phyloP scores from a whole-genome alignment of 345 rosid genomes.

The Sonneratia alba region DNA sequence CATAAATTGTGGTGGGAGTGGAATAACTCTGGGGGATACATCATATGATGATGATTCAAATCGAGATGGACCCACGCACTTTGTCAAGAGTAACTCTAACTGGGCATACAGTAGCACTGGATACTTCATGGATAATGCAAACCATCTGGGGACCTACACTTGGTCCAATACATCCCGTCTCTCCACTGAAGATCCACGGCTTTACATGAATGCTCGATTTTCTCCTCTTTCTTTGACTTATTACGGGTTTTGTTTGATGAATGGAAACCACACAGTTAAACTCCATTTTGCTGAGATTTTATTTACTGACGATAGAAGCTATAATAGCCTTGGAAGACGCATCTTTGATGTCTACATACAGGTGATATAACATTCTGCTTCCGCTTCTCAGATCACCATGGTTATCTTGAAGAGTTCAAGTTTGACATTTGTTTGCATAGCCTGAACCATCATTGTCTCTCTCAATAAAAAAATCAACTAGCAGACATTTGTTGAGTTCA shows the following conservation, averaged over 20 bases:
- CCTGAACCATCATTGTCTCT: no score
- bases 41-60: not conserved
- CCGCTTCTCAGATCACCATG: no score
- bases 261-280: slow-evolving; percentile 2
- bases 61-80: not conserved
- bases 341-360: slow-evolving; percentile 10
- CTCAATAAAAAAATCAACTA: no score
- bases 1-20: slow-evolving; percentile 11
- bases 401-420: no score
- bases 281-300: slow-evolving; percentile 15
- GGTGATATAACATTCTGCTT: not conserved
- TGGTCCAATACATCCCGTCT: slow-evolving; percentile 14
- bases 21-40: fast-evolving
- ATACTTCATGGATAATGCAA: slow-evolving; percentile 29
- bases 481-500: not conserved
- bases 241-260: slow-evolving; percentile 8
- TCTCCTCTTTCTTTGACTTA: slow-evolving; percentile 42
- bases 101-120: slow-evolving; percentile 47
- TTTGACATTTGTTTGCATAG: no score
- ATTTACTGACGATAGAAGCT: not conserved
- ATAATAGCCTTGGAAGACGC: slow-evolving; percentile 11
- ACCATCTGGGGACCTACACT: slow-evolving; percentile 16
- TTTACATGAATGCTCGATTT: slow-evolving; percentile 32
- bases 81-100: not conserved
- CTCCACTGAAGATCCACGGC: slow-evolving; percentile 12